A percentile compares a stretch with the other conserved stretches of the same genome.
Evolutionary conservation across 768 basidiomycete genomes (phyloP).

Genomic region (Trametes meyenii): DNA sequence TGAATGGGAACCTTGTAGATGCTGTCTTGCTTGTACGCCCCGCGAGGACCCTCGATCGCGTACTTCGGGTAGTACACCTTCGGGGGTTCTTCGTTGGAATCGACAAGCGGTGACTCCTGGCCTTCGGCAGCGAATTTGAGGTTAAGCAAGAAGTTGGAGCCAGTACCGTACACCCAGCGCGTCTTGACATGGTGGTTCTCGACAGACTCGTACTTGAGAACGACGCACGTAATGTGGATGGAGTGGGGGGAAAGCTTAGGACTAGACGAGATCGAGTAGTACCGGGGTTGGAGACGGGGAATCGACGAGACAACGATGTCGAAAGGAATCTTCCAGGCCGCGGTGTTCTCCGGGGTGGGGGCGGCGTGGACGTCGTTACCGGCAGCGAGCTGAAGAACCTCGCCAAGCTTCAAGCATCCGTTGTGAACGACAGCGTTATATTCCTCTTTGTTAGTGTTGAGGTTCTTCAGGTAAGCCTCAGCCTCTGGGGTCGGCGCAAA

Average conservation of each 20-base stretch:
- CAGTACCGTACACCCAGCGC: slow-evolving; percentile 85
- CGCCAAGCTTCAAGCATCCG: slow-evolving; percentile 89
- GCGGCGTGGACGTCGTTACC: slow-evolving; percentile 65
- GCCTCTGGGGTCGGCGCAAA: slow-evolving; percentile 85
- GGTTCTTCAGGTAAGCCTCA: slow-evolving; percentile 67
- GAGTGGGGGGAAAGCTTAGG: slow-evolving; percentile 88
- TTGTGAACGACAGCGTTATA: slow-evolving; percentile 77
- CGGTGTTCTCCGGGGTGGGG: slow-evolving; percentile 76
- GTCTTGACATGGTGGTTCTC: slow-evolving; percentile 51
- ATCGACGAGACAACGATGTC: slow-evolving; percentile 95
- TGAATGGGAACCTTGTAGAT: slow-evolving; percentile 90
- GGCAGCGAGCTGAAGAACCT: slow-evolving; percentile 89
- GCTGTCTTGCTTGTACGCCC: slow-evolving; percentile 71
- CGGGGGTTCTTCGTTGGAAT: slow-evolving; percentile 39
- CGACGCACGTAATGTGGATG: slow-evolving; percentile 94
- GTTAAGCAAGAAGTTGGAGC: slow-evolving; percentile 94
- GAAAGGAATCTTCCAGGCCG: slow-evolving; percentile 90
- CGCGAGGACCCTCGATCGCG: slow-evolving; percentile 88
- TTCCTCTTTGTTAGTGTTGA: slow-evolving; percentile 87
- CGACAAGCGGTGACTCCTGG: slow-evolving; percentile 43
- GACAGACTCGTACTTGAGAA: slow-evolving; percentile 87
- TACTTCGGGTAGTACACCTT: slow-evolving; percentile 64
- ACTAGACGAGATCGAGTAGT: slow-evolving; percentile 98
- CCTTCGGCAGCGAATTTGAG: slow-evolving; percentile 75
- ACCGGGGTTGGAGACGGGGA: slow-evolving; percentile 93